Evolutionary conservation across 345 rosid species (phyloP), one percentile per base, ranked within the genome.

Genomic region (Abelmoschus esculentus): DNA sequence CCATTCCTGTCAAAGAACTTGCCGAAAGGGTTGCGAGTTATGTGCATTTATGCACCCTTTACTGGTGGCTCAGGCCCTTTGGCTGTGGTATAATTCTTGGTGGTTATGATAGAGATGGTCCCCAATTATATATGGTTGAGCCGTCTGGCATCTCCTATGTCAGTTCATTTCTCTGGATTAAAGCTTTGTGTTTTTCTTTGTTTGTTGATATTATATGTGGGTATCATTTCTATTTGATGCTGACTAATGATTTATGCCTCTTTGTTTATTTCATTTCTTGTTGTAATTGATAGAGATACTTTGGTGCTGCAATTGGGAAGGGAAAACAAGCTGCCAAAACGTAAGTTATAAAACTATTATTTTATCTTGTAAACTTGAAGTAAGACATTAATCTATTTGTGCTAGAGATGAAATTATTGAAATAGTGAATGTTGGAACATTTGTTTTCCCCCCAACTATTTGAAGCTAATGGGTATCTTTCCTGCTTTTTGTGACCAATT

Each of bases 41-140:
- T 74, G 99, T 96, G 70, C 99, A 92, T 77, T 66, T 96, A 40
- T 90, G 98, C 79, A 96, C 98, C 57, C 90, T 96, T 13, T 96
- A 96, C 71, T 96, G 99, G 99, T 96, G 99, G 99, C 97, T 96
- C 50, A 89, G 99, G 82, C 99, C 99, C 55, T 92, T 96, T 71
- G 99, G 99, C 38, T 89, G 98, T 74, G 98, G 98, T 53, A 90
- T 96, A 49, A 91, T 96, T 78, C 92, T 96, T 32, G 98, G 99
- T 55, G 99, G 99, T 75, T 96, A 90, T 79, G 98, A 96, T 74
- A 87, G 96, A 84, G 99, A 92, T 64, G 98, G 97, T 18, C 99
- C 99, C 1, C 97, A 92, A 72, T 70, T 95, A 49, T 95, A 87
- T 86, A 86, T 95, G 98, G 76, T 95, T 58, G 99, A 95, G 69